Evolutionary conservation across 2,329 filamentous ascomycete species (phyloP).

Genomic region (Sporothrix protearum): DNA sequence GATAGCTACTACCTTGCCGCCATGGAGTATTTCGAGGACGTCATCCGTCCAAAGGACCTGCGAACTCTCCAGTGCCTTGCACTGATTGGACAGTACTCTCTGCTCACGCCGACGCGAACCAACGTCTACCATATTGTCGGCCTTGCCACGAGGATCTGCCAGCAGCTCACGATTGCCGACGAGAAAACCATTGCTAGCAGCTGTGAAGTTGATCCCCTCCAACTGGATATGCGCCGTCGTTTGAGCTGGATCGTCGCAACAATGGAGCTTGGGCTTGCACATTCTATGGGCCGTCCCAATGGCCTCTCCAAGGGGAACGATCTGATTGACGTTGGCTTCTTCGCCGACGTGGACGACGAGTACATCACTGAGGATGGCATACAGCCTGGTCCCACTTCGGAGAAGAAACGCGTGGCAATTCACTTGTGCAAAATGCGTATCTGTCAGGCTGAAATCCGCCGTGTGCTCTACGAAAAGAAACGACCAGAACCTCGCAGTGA

Average conservation of each 20-base stretch:
- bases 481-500: conserved; percentile 72
- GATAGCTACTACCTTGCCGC: conserved; percentile 94
- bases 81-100: conserved; percentile 84
- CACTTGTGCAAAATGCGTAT: conserved; percentile 92
- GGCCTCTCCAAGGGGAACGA: conserved; percentile 80
- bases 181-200: conserved; percentile 78
- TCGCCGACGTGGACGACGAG: conserved; percentile 74
- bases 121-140: conserved; percentile 93
- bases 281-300: conserved; percentile 81
- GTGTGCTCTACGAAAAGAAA: conserved; percentile 82
- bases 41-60: conserved; percentile 84
- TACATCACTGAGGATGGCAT: conserved; percentile 78
- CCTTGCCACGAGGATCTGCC: conserved; percentile 79
- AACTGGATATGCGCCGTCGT: conserved; percentile 84
- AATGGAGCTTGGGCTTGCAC: conserved; percentile 85
- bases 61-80: conserved; percentile 87
- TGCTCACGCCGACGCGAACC: conserved; percentile 85
- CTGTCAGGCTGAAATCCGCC: conserved; percentile 80
- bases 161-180: conserved; percentile 81
- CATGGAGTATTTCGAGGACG: conserved; percentile 75
- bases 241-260: conserved; percentile 83
- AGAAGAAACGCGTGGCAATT: conserved; percentile 84
- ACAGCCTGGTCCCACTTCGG: conserved; percentile 64
- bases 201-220: conserved; percentile 62
- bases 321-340: conserved; percentile 80